Percentiles rank a stretch among this genome's conserved stretches.
Evolutionary conservation across 2,329 filamentous ascomycete genomes (phyloP).

Genomic region (Cladosporium sphaerospermum): DNA sequence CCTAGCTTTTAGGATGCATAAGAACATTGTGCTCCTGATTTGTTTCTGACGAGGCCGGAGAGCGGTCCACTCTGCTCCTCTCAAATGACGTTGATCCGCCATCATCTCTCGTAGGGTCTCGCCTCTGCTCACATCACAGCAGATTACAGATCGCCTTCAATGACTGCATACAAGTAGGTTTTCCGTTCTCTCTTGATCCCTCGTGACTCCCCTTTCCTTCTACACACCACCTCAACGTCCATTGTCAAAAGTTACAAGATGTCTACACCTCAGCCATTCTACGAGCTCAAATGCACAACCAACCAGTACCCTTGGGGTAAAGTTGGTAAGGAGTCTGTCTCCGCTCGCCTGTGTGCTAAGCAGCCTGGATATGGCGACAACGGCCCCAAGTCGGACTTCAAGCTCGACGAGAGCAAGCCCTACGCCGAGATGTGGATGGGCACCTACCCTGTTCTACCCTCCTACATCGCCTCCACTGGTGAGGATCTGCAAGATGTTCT

Average conservation of each 20-base stretch:
- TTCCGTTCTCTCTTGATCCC: neutral
- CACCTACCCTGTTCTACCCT: constrained; percentile 66
- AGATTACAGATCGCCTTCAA: too few species aligned
- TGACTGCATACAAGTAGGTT: constrained; percentile 1
- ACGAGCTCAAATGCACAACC: constrained; percentile 50
- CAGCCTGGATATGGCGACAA: constrained; percentile 48
- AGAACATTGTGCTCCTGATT: too few species aligned
- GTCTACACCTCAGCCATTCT: constrained; percentile 40
- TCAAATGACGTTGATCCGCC: constrained; percentile 7
- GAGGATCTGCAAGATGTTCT: constrained; percentile 61
- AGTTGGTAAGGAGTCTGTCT: constrained; percentile 58
- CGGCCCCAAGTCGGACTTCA: constrained; percentile 45
- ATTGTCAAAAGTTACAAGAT: constrained; percentile 27
- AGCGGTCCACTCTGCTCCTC: constrained; percentile 9
- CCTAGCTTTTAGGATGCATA: too few species aligned
- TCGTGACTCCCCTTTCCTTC: neutral
- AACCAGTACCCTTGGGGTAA: constrained; percentile 68
- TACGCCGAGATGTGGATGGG: constrained; percentile 72
- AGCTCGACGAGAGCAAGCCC: constrained; percentile 55
- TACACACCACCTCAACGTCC: neutral
- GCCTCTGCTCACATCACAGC: constrained; percentile 1
- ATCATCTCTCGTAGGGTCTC: constrained; percentile 5
- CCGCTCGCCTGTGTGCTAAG: constrained; percentile 52
- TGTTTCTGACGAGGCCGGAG: neutral
- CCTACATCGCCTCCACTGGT: constrained; percentile 55